These are phyloP conservation scores for Kodamaea sp. DNA, from an alignment of 1,139 yeast genomes.

Conservation along the genomic window DNA sequence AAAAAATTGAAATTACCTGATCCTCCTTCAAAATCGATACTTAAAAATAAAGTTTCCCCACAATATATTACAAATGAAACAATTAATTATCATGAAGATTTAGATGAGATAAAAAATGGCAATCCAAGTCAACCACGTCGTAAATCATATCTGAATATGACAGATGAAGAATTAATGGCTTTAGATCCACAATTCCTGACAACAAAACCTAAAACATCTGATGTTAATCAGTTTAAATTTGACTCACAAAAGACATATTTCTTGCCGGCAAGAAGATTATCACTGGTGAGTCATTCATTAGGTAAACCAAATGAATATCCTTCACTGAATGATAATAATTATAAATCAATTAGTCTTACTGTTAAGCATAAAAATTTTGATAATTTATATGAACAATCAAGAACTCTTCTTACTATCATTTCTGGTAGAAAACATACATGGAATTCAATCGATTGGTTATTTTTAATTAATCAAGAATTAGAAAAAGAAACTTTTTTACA, in stretches of 20 bases:
- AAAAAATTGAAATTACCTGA: conserved; percentile 22
- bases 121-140: conserved; percentile 26
- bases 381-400: conserved; percentile 9
- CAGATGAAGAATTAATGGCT: conserved; percentile 59
- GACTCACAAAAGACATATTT: conserved; percentile 39
- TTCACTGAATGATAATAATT: conserved; percentile 38
- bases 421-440: conserved; percentile 46
- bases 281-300: conserved; percentile 10
- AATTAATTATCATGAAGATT: conserved; percentile 23
- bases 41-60: conserved; percentile 36
- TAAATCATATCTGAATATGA: conserved; percentile 60
- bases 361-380: conserved; percentile 35
- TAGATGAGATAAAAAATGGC: conserved; percentile 14
- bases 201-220: conserved; percentile 29
- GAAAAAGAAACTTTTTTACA: conserved; percentile 22
- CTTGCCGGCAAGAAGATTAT: conserved; percentile 21
- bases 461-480: conserved; percentile 14
- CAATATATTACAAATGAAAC: conserved; percentile 20
- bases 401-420: conserved; percentile 38
- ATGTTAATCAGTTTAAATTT: conserved; percentile 39
- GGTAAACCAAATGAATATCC: conserved; percentile 20
- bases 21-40: conserved; percentile 39
- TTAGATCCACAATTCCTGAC: conserved; percentile 53
- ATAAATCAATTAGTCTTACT: conserved; percentile 38
- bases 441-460: conserved; percentile 42